phyloP scores from a whole-genome alignment of 2,329 filamentous ascomycete genomes.

The Nemania sp. region DNA sequence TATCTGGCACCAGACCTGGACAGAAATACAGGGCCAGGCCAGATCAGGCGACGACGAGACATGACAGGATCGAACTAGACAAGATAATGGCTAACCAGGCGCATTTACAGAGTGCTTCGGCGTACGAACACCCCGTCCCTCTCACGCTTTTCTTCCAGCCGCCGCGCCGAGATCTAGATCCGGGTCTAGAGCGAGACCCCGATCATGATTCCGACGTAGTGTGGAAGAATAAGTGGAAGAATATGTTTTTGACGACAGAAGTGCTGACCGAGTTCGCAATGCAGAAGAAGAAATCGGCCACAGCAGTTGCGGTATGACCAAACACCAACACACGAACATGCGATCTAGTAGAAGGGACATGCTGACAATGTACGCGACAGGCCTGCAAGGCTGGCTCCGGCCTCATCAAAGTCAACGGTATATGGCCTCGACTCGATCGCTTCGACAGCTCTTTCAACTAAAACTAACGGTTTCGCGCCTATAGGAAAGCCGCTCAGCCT shows the following conservation, averaged over 20 bases:
- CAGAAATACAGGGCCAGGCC: too few relatives aligned
- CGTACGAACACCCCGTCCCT: conserved; percentile 19
- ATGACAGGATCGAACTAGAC: neutral
- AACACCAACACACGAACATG: neutral
- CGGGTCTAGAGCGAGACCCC: too few relatives aligned
- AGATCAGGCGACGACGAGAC: too few relatives aligned
- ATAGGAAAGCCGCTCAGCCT: conserved; percentile 95
- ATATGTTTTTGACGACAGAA: too few relatives aligned
- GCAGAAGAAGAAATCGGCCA: conserved; percentile 28
- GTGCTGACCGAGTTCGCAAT: conserved; percentile 20
- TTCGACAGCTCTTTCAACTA: too few relatives aligned
- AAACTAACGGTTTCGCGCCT: conserved; percentile 10
- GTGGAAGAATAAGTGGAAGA: too few relatives aligned
- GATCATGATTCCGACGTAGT: too few relatives aligned
- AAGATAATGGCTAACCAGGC: conserved; percentile 16
- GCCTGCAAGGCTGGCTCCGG: conserved; percentile 50
- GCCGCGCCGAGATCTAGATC: neutral
- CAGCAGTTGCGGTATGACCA: conserved; percentile 24
- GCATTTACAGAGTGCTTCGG: conserved; percentile 26
- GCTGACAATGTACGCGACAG: conserved; percentile 19
- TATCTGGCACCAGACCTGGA: too few relatives aligned
- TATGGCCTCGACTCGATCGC: too few relatives aligned
- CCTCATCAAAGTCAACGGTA: conserved; percentile 61
- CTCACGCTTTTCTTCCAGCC: neutral
- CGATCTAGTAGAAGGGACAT: neutral